These are phyloP conservation scores for Pichia nanzhaoensis DNA, from an alignment of 805 yeast species.

Conservation along the genomic window DNA sequence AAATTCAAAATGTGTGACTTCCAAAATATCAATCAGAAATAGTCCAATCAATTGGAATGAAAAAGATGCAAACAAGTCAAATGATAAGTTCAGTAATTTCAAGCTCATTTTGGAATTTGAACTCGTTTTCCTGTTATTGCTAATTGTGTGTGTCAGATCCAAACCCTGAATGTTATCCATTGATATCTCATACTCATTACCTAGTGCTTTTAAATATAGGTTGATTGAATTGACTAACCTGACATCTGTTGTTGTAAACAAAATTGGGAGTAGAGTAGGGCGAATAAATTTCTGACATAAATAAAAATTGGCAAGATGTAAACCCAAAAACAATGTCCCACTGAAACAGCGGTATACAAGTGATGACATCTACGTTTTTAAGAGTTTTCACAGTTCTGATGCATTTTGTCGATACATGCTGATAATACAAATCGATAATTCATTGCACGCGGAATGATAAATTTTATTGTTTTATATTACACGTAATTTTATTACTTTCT, in stretches of 20 bases:
- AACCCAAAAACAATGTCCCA: background rate
- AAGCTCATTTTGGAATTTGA: background rate
- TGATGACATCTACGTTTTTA: slow-evolving; percentile 2
- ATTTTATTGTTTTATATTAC: too few relatives aligned
- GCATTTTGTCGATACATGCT: too few relatives aligned
- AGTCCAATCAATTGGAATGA: slow-evolving; percentile 25
- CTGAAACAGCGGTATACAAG: slow-evolving; percentile 1
- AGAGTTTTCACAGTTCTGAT: too few relatives aligned
- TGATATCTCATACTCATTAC: slow-evolving; percentile 1
- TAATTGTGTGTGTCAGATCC: background rate
- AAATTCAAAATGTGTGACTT: slow-evolving; percentile 20
- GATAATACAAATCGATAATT: too few relatives aligned
- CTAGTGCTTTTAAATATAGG: background rate
- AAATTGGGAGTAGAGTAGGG: slow-evolving; percentile 7
- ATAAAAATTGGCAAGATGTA: slow-evolving; percentile 5
- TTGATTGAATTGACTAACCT: slow-evolving; percentile 5
- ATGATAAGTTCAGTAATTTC: slow-evolving; percentile 8
- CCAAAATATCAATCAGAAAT: slow-evolving; percentile 26
- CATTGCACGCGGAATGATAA: too few relatives aligned
- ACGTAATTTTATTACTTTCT: too few relatives aligned
- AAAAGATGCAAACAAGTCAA: slow-evolving; percentile 23
- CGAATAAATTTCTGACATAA: slow-evolving; percentile 6
- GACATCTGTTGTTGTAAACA: slow-evolving; percentile 3
- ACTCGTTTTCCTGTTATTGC: too few relatives aligned
- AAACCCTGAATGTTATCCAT: background rate